A percentile compares a stretch with the other conserved stretches of the same genome.
Evolutionary conservation across 2,329 filamentous ascomycete species (phyloP).

Genomic region (Xylaria hypoxylon): DNA sequence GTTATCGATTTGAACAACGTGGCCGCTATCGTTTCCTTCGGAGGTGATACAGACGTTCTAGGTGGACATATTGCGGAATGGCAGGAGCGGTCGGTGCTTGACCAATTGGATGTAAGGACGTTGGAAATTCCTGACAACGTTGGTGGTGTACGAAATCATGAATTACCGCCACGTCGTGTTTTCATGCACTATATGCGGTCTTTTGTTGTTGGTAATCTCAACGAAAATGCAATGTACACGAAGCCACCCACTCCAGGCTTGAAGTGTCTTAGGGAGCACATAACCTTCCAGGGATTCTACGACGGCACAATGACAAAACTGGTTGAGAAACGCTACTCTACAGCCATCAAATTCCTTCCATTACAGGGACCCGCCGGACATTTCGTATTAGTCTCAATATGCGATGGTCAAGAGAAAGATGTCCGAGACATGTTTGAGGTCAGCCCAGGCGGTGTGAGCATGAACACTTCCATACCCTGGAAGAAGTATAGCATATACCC

Average conservation of each 20-base stretch:
- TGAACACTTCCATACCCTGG: neutral
- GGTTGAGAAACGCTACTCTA: constrained; percentile 14
- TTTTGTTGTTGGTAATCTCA: neutral
- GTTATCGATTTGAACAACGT: constrained; percentile 1
- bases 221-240: neutral
- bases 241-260: neutral
- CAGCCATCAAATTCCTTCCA: neutral
- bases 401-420: neutral
- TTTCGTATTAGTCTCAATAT: constrained; percentile 11
- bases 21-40: neutral
- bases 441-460: neutral
- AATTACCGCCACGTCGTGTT: too few relatives aligned
- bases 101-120: neutral
- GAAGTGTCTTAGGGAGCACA: constrained; percentile 6
- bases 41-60: neutral
- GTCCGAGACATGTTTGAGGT: neutral
- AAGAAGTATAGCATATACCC: constrained; percentile 5
- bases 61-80: constrained; percentile 10
- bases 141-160: too few relatives aligned
- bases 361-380: constrained; percentile 4
- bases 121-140: neutral
- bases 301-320: neutral
- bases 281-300: constrained; percentile 4
- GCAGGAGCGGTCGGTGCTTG: neutral
- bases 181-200: constrained; percentile 15